These are phyloP conservation scores for Logfia minima DNA, from an alignment of 129 eudicot species.

Conservation along the genomic window DNA sequence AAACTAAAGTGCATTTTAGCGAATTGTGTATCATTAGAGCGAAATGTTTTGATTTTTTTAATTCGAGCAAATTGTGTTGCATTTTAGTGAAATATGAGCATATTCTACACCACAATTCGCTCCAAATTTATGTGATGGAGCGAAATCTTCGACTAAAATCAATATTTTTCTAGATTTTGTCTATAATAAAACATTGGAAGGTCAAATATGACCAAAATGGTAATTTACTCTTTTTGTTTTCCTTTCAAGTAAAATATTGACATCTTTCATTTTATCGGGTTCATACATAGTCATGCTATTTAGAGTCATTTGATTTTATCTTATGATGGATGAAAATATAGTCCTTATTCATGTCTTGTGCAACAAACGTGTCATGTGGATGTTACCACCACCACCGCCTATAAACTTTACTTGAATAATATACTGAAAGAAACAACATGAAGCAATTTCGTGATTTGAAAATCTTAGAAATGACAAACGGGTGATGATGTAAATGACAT, in stretches of 20 bases:
- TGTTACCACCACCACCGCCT: slow-evolving; percentile 16
- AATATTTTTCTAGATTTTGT: no score
- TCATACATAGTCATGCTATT: neutral
- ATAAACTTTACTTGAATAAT: neutral
- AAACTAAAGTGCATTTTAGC: no score
- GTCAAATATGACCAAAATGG: no score
- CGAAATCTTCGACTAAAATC: no score
- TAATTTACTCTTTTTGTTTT: neutral
- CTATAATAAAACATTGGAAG: no score
- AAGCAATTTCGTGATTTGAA: neutral
- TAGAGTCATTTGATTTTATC: slow-evolving; percentile 5
- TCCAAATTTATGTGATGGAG: no score
- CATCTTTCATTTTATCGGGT: neutral
- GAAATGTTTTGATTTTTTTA: no score
- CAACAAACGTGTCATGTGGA: neutral
- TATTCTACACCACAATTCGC: no score
- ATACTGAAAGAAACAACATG: neutral
- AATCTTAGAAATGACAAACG: neutral
- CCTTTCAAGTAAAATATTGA: neutral
- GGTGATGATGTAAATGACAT: neutral
- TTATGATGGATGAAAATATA: slow-evolving; percentile 1
- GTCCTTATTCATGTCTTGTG: slow-evolving; percentile 20
- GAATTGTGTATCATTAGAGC: no score
- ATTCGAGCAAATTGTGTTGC: no score
- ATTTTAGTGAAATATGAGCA: no score